phyloP scores from a whole-genome alignment of 495 filamentous ascomycete species.

The Penicillium cinerascens region DNA sequence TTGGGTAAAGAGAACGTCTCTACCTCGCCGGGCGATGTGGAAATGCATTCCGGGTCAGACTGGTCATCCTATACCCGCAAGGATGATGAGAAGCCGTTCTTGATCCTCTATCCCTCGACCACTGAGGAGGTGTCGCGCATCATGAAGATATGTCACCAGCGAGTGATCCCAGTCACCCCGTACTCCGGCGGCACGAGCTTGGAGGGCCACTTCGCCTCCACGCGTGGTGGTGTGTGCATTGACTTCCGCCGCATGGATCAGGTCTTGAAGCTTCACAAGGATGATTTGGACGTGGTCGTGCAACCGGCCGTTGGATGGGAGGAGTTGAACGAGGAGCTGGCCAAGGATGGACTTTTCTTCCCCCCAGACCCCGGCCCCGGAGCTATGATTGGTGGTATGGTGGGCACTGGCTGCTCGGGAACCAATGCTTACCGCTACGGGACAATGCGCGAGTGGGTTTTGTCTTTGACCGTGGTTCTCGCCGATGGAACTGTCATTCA shows the following conservation, averaged over 20 bases:
- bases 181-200: constrained; percentile 63
- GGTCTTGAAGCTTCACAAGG: constrained; percentile 53
- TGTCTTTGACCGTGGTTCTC: constrained; percentile 60
- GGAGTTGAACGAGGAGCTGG: constrained; percentile 55
- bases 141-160: constrained; percentile 60
- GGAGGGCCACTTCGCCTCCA: constrained; percentile 61
- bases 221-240: constrained; percentile 59
- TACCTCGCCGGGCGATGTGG: constrained; percentile 62
- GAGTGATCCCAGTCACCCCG: constrained; percentile 60
- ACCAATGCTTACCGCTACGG: constrained; percentile 68
- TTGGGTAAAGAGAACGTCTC: constrained; percentile 84
- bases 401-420: constrained; percentile 62
- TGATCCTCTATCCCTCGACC: constrained; percentile 48
- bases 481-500: constrained; percentile 65
- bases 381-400: constrained; percentile 67
- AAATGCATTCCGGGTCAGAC: constrained; percentile 73
- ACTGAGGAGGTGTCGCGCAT: constrained; percentile 57
- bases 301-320: constrained; percentile 67
- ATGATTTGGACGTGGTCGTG: constrained; percentile 63
- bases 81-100: constrained; percentile 41
- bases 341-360: constrained; percentile 57
- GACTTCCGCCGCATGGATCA: constrained; percentile 64
- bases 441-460: constrained; percentile 68
- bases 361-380: constrained; percentile 65
- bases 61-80: constrained; percentile 78